Conservation (phyloP, 495 filamentous ascomycete species). For the Penicillium bovifimosum region DNA sequence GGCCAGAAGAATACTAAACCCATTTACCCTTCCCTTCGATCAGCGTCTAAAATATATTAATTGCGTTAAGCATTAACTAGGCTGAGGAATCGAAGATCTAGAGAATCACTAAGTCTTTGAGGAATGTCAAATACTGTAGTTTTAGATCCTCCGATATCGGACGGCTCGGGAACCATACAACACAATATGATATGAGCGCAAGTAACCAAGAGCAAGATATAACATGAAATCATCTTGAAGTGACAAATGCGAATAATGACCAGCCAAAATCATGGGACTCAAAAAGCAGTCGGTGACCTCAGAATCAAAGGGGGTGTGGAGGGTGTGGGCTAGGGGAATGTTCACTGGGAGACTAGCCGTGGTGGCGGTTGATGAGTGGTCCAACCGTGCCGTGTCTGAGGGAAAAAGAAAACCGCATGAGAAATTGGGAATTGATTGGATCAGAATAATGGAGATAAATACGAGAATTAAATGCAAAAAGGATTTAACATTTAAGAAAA, state of each 20-base stretch:
- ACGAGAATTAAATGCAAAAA: conserved; percentile 1
- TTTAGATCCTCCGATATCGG: conserved; percentile 28
- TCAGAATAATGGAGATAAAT: conserved; percentile 6
- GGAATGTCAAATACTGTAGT: conserved; percentile 17
- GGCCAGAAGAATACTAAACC: neutral
- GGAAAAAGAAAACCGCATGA: neutral
- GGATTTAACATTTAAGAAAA: conserved; percentile 3
- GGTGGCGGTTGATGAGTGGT: conserved; percentile 11
- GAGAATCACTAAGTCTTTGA: conserved; percentile 17
- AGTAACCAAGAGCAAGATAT: neutral
- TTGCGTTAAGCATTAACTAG: conserved; percentile 8
- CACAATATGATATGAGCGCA: too few relatives aligned
- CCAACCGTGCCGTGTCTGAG: conserved; percentile 27
- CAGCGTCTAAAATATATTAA: conserved; percentile 9
- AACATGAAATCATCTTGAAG: neutral
- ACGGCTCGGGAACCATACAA: neutral
- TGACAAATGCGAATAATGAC: neutral
- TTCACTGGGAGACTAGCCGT: conserved; percentile 13
- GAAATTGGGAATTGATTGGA: conserved; percentile 12
- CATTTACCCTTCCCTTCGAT: conserved; percentile 7
- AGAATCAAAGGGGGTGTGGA: conserved; percentile 9
- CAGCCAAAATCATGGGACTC: conserved; percentile 14
- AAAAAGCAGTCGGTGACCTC: conserved; percentile 24
- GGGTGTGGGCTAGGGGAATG: conserved; percentile 18
- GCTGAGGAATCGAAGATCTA: conserved; percentile 26